phyloP scores from a whole-genome alignment of 371 early-diverging fungal genomes.

The Mucor racemosus region DNA sequence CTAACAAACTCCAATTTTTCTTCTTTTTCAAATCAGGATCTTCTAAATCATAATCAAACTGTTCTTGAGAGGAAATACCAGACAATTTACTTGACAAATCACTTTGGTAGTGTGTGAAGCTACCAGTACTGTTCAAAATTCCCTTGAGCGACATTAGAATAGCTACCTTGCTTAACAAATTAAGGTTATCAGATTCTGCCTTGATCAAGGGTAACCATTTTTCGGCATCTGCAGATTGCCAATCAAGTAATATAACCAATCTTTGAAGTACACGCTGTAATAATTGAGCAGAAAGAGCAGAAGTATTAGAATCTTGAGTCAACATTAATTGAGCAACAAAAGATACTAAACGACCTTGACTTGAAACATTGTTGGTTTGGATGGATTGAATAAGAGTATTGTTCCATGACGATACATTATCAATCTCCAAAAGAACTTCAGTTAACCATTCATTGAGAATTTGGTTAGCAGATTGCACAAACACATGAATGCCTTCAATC shows the following conservation, averaged over 20 bases:
- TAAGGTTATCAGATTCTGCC: constrained; percentile 31
- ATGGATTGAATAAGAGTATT: constrained; percentile 10
- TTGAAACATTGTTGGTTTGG: neutral
- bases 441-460: constrained; percentile 25
- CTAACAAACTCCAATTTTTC: constrained; percentile 31
- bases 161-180: constrained; percentile 39
- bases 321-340: constrained; percentile 15
- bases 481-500: constrained; percentile 29
- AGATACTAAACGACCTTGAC: constrained; percentile 3
- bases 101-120: constrained; percentile 42
- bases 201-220: constrained; percentile 38
- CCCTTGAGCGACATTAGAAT: constrained; percentile 36
- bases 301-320: neutral
- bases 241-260: constrained; percentile 17
- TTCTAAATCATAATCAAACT: constrained; percentile 27
- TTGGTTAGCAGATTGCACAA: constrained; percentile 23
- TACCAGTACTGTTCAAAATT: constrained; percentile 18
- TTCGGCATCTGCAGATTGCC: constrained; percentile 24
- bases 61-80: constrained; percentile 25
- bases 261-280: constrained; percentile 23
- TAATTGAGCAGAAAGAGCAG: constrained; percentile 14
- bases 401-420: constrained; percentile 7
- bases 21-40: constrained; percentile 27
- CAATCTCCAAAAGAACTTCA: neutral
- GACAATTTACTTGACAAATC: constrained; percentile 48